Percentiles rank a stretch among this genome's conserved stretches.
These are phyloP conservation scores for Arthrobotrys entomopaga DNA, from an alignment of 2,329 filamentous ascomycete genomes.

Conservation along the genomic window DNA sequence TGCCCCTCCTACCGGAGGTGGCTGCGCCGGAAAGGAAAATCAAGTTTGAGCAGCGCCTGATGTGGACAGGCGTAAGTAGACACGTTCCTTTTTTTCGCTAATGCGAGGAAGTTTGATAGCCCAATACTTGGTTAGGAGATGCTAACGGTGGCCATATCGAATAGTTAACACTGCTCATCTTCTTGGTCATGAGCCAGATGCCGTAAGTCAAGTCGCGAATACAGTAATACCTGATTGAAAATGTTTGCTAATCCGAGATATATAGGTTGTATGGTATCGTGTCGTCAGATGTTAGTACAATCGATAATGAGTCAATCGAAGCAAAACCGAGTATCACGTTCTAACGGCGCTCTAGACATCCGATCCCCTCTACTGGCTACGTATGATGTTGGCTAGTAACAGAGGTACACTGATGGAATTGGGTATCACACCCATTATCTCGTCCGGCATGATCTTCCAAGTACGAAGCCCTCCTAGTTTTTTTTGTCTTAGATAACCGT, in stretches of 20 bases:
- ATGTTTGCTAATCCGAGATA: slow-evolving; percentile 31
- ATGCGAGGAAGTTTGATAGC: neutral
- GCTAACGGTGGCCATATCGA: slow-evolving; percentile 53
- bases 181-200: slow-evolving; percentile 99
- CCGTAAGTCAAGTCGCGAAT: slow-evolving; percentile 65
- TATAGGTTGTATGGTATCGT: slow-evolving; percentile 88
- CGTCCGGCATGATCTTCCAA: slow-evolving; percentile 99
- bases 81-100: slow-evolving; percentile 10
- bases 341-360: slow-evolving; percentile 71
- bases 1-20: slow-evolving; percentile 99
- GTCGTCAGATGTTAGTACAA: slow-evolving; percentile 75
- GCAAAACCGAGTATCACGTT: slow-evolving; percentile 27
- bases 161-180: slow-evolving; percentile 89
- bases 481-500: neutral
- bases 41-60: slow-evolving; percentile 97
- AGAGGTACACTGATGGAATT: slow-evolving; percentile 94
- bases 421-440: slow-evolving; percentile 98
- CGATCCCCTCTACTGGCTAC: slow-evolving; percentile 98
- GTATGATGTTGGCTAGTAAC: slow-evolving; percentile 99
- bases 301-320: neutral
- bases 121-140: slow-evolving; percentile 9
- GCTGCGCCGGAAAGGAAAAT: slow-evolving; percentile 98
- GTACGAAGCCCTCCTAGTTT: slow-evolving; percentile 60
- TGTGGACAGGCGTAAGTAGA: slow-evolving; percentile 79
- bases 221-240: neutral